A percentile compares a stretch with the other conserved stretches of the same genome.
Conservation (phyloP, 768 basidiomycete species). For the Lactarius psammicola region DNA sequence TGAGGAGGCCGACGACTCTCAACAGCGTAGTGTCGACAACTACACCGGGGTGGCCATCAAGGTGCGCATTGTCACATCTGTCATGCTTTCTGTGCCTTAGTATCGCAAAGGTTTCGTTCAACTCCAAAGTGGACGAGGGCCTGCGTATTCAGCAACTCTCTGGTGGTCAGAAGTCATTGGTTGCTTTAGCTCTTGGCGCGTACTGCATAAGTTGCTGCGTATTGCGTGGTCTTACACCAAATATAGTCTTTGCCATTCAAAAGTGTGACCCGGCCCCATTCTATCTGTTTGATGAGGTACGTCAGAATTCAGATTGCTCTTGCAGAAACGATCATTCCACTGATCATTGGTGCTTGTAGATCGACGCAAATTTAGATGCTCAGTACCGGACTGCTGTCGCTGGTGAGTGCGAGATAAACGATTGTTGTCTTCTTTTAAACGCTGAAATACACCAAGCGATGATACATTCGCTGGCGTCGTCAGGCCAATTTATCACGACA, state of each 20-base stretch:
- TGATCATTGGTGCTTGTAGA: constrained; percentile 43
- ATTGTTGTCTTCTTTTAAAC: neutral
- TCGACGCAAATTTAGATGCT: constrained; percentile 96
- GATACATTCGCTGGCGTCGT: constrained; percentile 86
- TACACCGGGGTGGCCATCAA: constrained; percentile 98
- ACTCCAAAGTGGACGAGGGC: constrained; percentile 97
- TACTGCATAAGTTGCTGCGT: neutral
- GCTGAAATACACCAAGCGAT: constrained; percentile 52
- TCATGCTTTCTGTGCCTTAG: neutral
- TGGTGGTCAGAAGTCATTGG: constrained; percentile 96
- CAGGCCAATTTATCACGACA: constrained; percentile 96
- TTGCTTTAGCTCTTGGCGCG: constrained; percentile 87
- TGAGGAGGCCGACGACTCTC: constrained; percentile 71
- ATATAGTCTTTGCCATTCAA: constrained; percentile 92
- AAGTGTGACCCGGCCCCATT: constrained; percentile 99
- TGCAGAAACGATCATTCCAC: neutral
- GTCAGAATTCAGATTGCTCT: constrained; percentile 1
- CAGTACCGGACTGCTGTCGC: constrained; percentile 98
- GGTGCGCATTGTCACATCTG: constrained; percentile 40
- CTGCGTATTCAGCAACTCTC: constrained; percentile 94
- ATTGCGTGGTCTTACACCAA: constrained; percentile 17
- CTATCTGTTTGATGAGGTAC: constrained; percentile 96
- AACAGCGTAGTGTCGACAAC: constrained; percentile 80
- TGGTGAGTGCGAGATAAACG: constrained; percentile 48
- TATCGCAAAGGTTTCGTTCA: constrained; percentile 82